Evolutionary conservation across 805 yeast species (phyloP), one percentile per base, ranked within the genome.

Genomic region (Ogataea siamensis): DNA sequence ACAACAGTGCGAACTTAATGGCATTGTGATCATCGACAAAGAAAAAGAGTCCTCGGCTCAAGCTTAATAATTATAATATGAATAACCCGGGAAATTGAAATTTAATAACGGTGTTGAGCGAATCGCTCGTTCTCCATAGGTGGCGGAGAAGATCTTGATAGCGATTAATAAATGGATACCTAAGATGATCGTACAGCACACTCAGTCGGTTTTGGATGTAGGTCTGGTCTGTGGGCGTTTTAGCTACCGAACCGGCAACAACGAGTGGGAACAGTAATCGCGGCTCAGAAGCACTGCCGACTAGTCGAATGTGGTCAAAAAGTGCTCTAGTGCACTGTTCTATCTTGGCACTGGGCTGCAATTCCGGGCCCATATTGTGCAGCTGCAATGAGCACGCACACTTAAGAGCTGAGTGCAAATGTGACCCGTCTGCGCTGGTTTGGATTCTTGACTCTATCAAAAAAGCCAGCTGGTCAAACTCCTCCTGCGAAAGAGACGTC

Each of bases 71-170:
- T 13, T 28, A 30, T 14, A 31, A 25, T 19, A 30, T 30, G 14
- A 35, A 21, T 20, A 38, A 18, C 10, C 41, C 41, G 14, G 41
- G 41, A 13, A 15, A 38, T 16, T 32, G 23, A 28, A 27, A 38
- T 5, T 16, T 22, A n/a, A 18, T 13, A 5, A 27, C 18, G n/a
- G 35, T 24, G 18, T n/a, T 16, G 8, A 37, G 35, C 16, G 32
- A 28, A 3, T 32, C 18, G 12, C 31, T 20, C 2, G 31, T 20
- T 11, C 23, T 21, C 37, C 37, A 38, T 2, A 38, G 13, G 15
- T 32, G 26, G 10, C 14, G 18, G 19, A 38, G 9, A 5, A 38
- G 37, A 7, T 20, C 21, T 18, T 32, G 19, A 25, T 32, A 32
- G 13, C 18, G 28, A n/a, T 10, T 14, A 18, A 32, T n/a, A 17